Percentiles rank a stretch among this genome's conserved stretches.
phyloP scores from a whole-genome alignment of 2,329 filamentous ascomycete species.

The Conoideocrella luteorostrata region DNA sequence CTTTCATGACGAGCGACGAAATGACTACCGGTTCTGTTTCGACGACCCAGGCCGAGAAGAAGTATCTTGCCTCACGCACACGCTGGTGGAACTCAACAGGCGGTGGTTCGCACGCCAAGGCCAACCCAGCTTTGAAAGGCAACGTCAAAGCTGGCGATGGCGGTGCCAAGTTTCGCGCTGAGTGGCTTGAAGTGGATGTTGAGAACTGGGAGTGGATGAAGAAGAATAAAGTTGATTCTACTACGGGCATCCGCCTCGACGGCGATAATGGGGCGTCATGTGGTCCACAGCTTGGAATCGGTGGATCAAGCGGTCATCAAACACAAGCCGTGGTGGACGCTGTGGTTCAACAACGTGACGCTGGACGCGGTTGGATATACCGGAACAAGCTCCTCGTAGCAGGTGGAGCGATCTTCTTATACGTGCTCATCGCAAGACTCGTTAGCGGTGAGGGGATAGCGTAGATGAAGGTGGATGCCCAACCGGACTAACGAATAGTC shows the following conservation, averaged over 20 bases:
- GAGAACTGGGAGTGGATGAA: constrained; percentile 93
- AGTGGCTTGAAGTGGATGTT: constrained; percentile 84
- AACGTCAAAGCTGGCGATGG: constrained; percentile 90
- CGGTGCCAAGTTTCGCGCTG: constrained; percentile 77
- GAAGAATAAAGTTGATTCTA: constrained; percentile 69
- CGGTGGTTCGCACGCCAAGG: constrained; percentile 63
- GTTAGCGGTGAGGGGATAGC: constrained; percentile 44
- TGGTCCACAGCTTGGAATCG: constrained; percentile 51
- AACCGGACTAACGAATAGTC: neutral
- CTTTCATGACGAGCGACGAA: constrained; percentile 98
- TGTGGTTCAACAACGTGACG: constrained; percentile 68
- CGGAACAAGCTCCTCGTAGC: constrained; percentile 72
- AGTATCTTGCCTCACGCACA: constrained; percentile 67
- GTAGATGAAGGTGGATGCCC: too few relatives aligned
- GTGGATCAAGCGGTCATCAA: constrained; percentile 54
- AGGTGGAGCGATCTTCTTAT: constrained; percentile 66
- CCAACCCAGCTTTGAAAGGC: constrained; percentile 53
- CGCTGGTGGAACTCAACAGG: constrained; percentile 97
- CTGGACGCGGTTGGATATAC: constrained; percentile 74
- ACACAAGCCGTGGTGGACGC: constrained; percentile 70
- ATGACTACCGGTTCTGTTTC: constrained; percentile 93
- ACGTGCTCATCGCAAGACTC: constrained; percentile 74
- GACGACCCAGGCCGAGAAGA: constrained; percentile 69
- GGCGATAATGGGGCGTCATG: constrained; percentile 46
- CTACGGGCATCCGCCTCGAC: constrained; percentile 58